Percentiles rank a stretch among this genome's conserved stretches.
These are phyloP conservation scores for Funneliformis mosseae DNA, from an alignment of 192 early-diverging fungal species.

Conservation along the genomic window DNA sequence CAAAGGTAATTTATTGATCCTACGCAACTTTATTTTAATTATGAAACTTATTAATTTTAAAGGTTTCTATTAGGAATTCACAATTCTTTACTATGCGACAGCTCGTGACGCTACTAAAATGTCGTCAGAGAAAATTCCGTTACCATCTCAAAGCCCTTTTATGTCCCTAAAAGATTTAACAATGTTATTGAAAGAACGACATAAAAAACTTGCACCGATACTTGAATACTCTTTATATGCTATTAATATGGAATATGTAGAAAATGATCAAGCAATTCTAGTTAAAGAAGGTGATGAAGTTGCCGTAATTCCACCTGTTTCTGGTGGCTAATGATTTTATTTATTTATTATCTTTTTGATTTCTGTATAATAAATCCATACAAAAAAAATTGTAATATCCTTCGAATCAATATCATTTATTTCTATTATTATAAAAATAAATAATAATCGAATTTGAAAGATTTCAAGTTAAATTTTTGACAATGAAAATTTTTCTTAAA, in stretches of 20 bases:
- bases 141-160: conserved; percentile 33
- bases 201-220: conserved; percentile 42
- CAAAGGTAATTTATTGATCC: background rate
- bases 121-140: conserved; percentile 46
- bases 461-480: too few relatives aligned
- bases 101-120: conserved; percentile 53
- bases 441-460: too few relatives aligned
- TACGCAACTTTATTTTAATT: background rate
- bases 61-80: conserved; percentile 35
- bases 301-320: conserved; percentile 68
- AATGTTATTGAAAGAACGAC: conserved; percentile 26
- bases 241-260: conserved; percentile 67
- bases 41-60: background rate
- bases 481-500: too few relatives aligned
- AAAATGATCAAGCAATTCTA: conserved; percentile 41
- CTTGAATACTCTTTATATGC: conserved; percentile 57
- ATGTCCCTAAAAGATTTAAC: conserved; percentile 29
- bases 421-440: too few relatives aligned
- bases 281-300: conserved; percentile 61
- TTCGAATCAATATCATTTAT: too few relatives aligned
- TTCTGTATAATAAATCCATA: too few relatives aligned
- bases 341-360: background rate
- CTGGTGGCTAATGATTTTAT: conserved; percentile 53
- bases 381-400: too few relatives aligned
- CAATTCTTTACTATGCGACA: conserved; percentile 63